Base-by-base conservation (phyloP, 768 basidiomycete species). In the Phylloporus scabripes region DNA sequence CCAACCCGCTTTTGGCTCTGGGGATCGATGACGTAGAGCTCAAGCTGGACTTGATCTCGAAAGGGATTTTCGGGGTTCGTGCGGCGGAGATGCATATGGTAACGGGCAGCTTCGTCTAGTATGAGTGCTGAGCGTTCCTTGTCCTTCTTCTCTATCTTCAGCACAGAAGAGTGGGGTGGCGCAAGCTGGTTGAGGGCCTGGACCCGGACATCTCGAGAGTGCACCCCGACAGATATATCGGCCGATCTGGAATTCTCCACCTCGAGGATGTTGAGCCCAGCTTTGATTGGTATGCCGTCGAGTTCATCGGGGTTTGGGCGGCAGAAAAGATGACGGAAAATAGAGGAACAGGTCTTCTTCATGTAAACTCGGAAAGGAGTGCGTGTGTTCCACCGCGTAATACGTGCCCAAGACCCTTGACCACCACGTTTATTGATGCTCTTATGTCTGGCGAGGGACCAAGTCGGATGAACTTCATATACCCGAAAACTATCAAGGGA, bases 51-150 rank as follows among this genome's bases (percentile, higher is more conserved):
- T n/a, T 73, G 62, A 45, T 73, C 68, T 50, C 64, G 69, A 43
- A 81, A 64, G 0, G 79, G 78, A 18, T 67, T 69, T 12, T 70
- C 60, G 2, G 73, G 71, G 38, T 83, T 82, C 42, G 64, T 72
- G 37, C 75, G 72, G 52, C 75, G 70, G 9, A 83, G 73, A 60
- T 83, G 80, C 44, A 78, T 73, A 50, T 81, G 74, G 63, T 82
- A 83, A 29, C 73, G 74, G 7, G 81, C 79, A 6, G 80, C 81
- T 41, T 77, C 78, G 49, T 79, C 74, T 21, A 82, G 65, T 28
- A 80, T 66, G 50, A 77, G 72, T 18, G 60, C 58, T 18, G 66
- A 60, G 46, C 64, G 60, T 50, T 54, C 63, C 52, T 62, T 66
- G 32, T 69, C 66, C 42, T 52, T 64, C 23, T 67, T 65, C 33